Conservation (phyloP, 106 monocot genomes). For the Chionographis japonica region DNA sequence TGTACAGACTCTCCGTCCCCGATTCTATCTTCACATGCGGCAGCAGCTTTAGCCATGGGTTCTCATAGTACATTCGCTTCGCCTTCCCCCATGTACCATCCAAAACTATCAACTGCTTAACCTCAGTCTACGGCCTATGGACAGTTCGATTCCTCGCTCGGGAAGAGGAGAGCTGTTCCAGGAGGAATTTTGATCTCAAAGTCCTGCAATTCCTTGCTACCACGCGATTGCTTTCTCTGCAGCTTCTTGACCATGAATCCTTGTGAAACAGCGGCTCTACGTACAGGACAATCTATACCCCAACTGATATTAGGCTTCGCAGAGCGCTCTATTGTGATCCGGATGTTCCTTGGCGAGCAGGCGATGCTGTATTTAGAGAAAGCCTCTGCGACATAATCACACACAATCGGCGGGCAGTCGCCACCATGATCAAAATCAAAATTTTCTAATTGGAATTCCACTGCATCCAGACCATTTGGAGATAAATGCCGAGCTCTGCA, state of each 20-base stretch:
- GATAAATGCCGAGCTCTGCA: too few species aligned
- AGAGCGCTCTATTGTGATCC: conserved; percentile 33
- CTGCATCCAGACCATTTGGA: too few species aligned
- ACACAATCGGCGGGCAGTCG: background rate
- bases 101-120: conserved; percentile 76
- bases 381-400: conserved; percentile 5
- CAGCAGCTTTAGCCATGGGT: conserved; percentile 83
- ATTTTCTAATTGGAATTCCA: background rate
- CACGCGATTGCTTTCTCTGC: conserved; percentile 35
- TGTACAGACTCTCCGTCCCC: conserved; percentile 63
- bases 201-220: conserved; percentile 21
- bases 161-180: conserved; percentile 67
- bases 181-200: conserved; percentile 47
- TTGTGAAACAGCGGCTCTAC: conserved; percentile 25
- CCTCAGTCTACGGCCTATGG: too few species aligned
- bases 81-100: conserved; percentile 95
- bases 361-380: conserved; percentile 30
- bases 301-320: conserved; percentile 56
- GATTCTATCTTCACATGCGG: conserved; percentile 62
- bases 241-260: conserved; percentile 58
- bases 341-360: conserved; percentile 26
- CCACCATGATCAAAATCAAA: conserved; percentile 5
- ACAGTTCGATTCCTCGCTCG: conserved; percentile 37
- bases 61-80: conserved; percentile 83
- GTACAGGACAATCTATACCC: conserved; percentile 41